Evolutionary conservation across 2,329 filamentous ascomycete species (phyloP), one percentile per base, ranked within the genome.

Genomic region (Parastagonospora avenae): DNA sequence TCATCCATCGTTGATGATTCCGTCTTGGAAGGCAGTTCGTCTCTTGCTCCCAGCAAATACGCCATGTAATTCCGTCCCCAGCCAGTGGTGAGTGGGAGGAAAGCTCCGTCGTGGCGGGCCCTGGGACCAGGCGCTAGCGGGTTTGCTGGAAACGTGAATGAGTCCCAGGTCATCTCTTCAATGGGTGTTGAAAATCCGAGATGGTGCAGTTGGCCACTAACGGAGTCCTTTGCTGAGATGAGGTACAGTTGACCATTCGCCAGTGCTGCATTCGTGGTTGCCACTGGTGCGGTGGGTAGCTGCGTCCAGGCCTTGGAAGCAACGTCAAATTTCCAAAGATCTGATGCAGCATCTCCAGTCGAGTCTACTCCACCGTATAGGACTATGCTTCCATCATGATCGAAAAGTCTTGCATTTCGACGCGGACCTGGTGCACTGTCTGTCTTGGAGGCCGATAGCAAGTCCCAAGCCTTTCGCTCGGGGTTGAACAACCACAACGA

Each of bases 21-120:
- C 30, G 15, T 12, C 5, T 16, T 38, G 2, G 46, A 14, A 31
- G 42, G 19, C 1, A 47, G 43, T 11, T 53, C 52, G 16, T 57
- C 46, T 1, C 59, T 64, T 32, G 50, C 62, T 7, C 76, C 77
- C 28, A 79, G 71, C 35, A 78, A 63, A 59, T 78, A 77, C 1
- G 76, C 57, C 6, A 79, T 69, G 55, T 77, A 79, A 36, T 76
- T 72, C 5, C 77, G 71, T 11, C 77, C 77, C 44, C 76, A 74
- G 10, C 76, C 76, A 2, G 76, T 79, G 0, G 68, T 72, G 16
- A 79, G 59, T 0, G 76, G 75, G 0, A 78, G 50, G 0, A 78
- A 56, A 1, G 71, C 72, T 12, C 72, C 76, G 7, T 72, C 68
- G 8, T 68, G 61, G 16, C 76, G 66, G 14, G 74, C 71, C 14